A percentile compares a stretch with the other conserved stretches of the same genome.
Conservation (phyloP, 2,329 filamentous ascomycete species). For the Pseudopyricularia javanii region DNA sequence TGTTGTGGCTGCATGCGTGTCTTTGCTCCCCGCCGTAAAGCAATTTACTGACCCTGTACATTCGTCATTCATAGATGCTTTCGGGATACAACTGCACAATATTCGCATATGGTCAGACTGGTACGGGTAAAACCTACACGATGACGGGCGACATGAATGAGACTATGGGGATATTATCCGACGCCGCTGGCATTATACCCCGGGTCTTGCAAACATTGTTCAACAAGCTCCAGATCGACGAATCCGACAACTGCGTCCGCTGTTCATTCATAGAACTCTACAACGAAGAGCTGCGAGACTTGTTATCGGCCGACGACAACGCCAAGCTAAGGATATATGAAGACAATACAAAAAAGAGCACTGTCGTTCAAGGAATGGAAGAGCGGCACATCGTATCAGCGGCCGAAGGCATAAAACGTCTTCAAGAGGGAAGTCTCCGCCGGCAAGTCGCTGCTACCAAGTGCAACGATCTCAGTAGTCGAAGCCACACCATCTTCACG, state of each 20-base stretch:
- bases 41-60: neutral
- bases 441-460: constrained; percentile 99
- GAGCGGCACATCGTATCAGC: constrained; percentile 85
- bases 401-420: constrained; percentile 71
- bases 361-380: constrained; percentile 94
- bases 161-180: constrained; percentile 71
- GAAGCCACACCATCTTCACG: constrained; percentile 95
- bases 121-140: constrained; percentile 96
- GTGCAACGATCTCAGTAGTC: constrained; percentile 94
- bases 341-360: constrained; percentile 79
- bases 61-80: constrained; percentile 60
- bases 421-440: constrained; percentile 82
- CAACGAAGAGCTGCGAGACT: constrained; percentile 89
- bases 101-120: constrained; percentile 96
- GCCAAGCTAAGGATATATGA: constrained; percentile 93
- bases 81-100: constrained; percentile 96
- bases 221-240: constrained; percentile 65
- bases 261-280: constrained; percentile 98
- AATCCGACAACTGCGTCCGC: constrained; percentile 79
- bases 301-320: constrained; percentile 70
- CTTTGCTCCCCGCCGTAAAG: neutral
- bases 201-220: constrained; percentile 82
- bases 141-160: constrained; percentile 98
- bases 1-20: constrained; percentile 11
- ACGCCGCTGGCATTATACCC: constrained; percentile 90